Conservation (phyloP, 306 rosid genomes). For the Gynostemma pentaphyllum region DNA sequence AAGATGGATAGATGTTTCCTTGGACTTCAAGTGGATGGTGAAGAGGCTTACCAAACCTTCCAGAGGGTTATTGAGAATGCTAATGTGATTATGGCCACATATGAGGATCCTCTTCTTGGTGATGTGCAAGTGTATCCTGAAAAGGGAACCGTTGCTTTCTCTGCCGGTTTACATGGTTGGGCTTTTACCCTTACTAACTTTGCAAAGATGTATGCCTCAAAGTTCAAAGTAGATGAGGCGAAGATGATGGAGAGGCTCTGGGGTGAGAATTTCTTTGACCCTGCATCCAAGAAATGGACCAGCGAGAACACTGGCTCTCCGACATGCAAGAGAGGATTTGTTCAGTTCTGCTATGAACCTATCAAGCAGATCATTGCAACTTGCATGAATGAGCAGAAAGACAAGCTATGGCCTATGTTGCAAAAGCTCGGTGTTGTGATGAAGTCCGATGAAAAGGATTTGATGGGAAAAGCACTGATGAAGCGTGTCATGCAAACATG, state of each 20-base stretch:
- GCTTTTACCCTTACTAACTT: constrained; percentile 82
- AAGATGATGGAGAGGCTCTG: constrained; percentile 58
- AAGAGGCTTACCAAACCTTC: constrained; percentile 80
- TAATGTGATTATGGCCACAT: constrained; percentile 93
- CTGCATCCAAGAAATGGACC: constrained; percentile 56
- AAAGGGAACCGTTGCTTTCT: constrained; percentile 92
- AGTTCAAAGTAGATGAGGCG: constrained; percentile 74
- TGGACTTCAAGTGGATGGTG: constrained; percentile 94
- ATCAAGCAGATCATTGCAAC: constrained; percentile 70
- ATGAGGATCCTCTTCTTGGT: constrained; percentile 85
- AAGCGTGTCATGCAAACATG: constrained; percentile 95
- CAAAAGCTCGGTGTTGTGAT: constrained; percentile 51
- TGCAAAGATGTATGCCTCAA: constrained; percentile 89
- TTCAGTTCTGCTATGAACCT: constrained; percentile 88
- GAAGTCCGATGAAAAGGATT: constrained; percentile 75
- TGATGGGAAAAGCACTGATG: constrained; percentile 79
- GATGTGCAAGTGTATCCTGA: constrained; percentile 79
- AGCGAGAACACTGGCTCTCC: constrained; percentile 31
- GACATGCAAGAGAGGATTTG: constrained; percentile 51
- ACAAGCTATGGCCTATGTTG: constrained; percentile 94
- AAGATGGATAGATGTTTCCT: constrained; percentile 98
- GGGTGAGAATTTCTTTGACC: constrained; percentile 46
- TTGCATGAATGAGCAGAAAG: constrained; percentile 94
- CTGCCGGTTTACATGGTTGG: constrained; percentile 97
- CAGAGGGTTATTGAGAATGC: constrained; percentile 86